phyloP scores from a whole-genome alignment of 495 filamentous ascomycete genomes.

The Amphirosellinia nigrospora region DNA sequence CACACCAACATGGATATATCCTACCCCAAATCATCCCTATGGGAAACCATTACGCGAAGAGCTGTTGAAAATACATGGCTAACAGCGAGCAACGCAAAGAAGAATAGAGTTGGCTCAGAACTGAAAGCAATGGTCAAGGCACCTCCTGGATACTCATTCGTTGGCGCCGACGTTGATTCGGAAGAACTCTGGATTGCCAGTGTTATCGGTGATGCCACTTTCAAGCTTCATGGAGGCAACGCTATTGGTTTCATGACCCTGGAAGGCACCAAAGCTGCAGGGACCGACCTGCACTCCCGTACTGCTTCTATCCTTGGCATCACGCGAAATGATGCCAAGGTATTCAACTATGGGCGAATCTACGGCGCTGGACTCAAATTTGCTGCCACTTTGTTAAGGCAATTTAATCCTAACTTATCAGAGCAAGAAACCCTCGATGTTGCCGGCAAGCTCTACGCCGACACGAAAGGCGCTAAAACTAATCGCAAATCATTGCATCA shows the following conservation, averaged over 20 bases:
- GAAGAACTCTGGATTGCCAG: conserved; percentile 99
- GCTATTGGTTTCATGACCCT: conserved; percentile 99
- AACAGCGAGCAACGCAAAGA: conserved; percentile 95
- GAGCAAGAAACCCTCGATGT: conserved; percentile 77
- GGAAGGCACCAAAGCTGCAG: conserved; percentile 90
- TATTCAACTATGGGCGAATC: conserved; percentile 98
- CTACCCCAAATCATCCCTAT: conserved; percentile 99
- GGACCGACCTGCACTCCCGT: conserved; percentile 93
- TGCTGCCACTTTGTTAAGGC: conserved; percentile 83
- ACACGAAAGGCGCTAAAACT: conserved; percentile 86
- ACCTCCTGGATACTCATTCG: conserved; percentile 88
- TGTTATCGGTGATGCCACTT: conserved; percentile 91
- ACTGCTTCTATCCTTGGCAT: conserved; percentile 93
- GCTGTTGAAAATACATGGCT: conserved; percentile 99
- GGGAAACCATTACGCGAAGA: conserved; percentile 93
- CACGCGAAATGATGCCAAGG: conserved; percentile 91
- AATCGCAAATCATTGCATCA: conserved; percentile 70
- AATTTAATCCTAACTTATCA: conserved; percentile 85
- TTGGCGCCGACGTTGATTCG: conserved; percentile 98
- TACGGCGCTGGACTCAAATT: conserved; percentile 96
- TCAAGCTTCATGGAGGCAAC: conserved; percentile 92
- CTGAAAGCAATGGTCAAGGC: conserved; percentile 96
- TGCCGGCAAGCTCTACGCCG: conserved; percentile 80
- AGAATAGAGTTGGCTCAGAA: conserved; percentile 93
- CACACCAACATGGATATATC: conserved; percentile 68